Conservation (phyloP, 768 basidiomycete species). For the Pholiota molesta region DNA sequence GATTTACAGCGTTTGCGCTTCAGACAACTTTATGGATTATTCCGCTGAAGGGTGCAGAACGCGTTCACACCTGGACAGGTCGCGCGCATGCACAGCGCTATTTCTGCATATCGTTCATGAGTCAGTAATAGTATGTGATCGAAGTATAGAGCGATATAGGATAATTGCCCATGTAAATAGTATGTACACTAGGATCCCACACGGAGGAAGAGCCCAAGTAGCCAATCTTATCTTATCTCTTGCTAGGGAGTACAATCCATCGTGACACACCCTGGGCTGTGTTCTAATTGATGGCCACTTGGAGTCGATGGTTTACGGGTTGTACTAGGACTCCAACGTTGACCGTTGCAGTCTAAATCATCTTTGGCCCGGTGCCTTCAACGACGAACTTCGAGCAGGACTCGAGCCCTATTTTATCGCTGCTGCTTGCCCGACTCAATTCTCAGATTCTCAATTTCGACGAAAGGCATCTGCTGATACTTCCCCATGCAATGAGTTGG, state of each 20-base stretch:
- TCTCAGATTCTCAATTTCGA: too few relatives aligned
- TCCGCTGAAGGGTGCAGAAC: conserved; percentile 47
- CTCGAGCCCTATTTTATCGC: neutral
- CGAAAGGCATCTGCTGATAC: too few relatives aligned
- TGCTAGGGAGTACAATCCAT: too few relatives aligned
- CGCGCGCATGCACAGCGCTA: conserved; percentile 23
- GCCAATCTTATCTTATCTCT: too few relatives aligned
- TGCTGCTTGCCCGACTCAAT: too few relatives aligned
- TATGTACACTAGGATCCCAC: too few relatives aligned
- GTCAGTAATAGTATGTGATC: too few relatives aligned
- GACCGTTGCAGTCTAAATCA: neutral
- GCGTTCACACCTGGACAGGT: conserved; percentile 45
- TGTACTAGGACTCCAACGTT: neutral
- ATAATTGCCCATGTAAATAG: too few relatives aligned
- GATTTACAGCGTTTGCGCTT: neutral
- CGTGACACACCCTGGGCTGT: too few relatives aligned
- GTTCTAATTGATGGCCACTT: too few relatives aligned
- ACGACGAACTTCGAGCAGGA: neutral
- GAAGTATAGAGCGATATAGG: too few relatives aligned
- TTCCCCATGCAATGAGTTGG: neutral
- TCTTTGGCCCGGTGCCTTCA: neutral
- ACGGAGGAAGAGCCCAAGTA: too few relatives aligned
- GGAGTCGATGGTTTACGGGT: neutral
- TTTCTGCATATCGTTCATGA: neutral
- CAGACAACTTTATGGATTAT: conserved; percentile 52